phyloP scores from a whole-genome alignment of 2,329 filamentous ascomycete genomes.

The Elsinoe perseae region DNA sequence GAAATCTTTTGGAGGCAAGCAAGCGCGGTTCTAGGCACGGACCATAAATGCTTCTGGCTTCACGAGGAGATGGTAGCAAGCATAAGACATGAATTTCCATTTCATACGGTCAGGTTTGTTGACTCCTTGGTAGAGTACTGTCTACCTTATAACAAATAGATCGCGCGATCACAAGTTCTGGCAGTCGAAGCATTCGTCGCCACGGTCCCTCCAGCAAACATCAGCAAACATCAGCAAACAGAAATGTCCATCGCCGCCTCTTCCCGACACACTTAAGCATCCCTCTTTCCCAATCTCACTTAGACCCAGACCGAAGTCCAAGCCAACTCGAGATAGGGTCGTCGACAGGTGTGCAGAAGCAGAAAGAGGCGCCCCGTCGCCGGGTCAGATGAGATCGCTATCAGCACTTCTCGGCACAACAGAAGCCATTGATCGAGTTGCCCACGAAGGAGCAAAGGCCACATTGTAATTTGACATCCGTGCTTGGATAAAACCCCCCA shows the following conservation, averaged over 20 bases:
- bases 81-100: background rate
- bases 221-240: background rate
- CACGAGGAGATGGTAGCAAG: background rate
- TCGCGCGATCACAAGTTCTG: too few species aligned
- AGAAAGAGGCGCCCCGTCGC: slow-evolving; percentile 20
- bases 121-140: too few species aligned
- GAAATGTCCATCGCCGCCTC: background rate
- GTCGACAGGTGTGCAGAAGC: slow-evolving; percentile 4
- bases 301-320: background rate
- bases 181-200: too few species aligned
- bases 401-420: slow-evolving; percentile 99
- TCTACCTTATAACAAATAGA: too few species aligned
- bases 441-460: slow-evolving; percentile 45
- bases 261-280: background rate
- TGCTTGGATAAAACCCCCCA: slow-evolving; percentile 49
- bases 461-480: slow-evolving; percentile 99
- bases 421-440: slow-evolving; percentile 60
- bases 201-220: too few species aligned
- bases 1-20: slow-evolving; percentile 11
- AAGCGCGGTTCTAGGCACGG: slow-evolving; percentile 3
- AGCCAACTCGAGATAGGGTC: background rate
- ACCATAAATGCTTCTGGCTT: background rate
- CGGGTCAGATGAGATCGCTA: slow-evolving; percentile 39
- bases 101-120: too few species aligned
- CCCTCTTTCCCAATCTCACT: background rate